A percentile compares a stretch with the other conserved stretches of the same genome.
These are phyloP conservation scores for Suillus luteus DNA, from an alignment of 768 basidiomycete genomes.

Conservation along the genomic window DNA sequence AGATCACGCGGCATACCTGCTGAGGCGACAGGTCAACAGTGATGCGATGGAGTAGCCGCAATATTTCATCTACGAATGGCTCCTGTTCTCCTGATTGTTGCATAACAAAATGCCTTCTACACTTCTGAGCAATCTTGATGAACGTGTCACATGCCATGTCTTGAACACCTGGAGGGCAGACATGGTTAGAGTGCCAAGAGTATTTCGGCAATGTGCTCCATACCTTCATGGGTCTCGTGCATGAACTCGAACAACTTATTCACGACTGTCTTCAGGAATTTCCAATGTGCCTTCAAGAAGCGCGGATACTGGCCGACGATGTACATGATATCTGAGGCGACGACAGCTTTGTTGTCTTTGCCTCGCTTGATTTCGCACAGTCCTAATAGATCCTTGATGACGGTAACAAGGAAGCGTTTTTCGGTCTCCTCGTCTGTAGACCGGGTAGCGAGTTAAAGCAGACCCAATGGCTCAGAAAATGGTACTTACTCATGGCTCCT, in stretches of 20 bases:
- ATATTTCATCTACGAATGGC: constrained; percentile 97
- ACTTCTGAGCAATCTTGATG: constrained; percentile 99
- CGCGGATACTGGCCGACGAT: constrained; percentile 99
- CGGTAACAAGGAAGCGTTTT: constrained; percentile 97
- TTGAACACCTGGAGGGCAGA: constrained; percentile 73
- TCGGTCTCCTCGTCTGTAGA: constrained; percentile 93
- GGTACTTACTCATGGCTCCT: constrained; percentile 91
- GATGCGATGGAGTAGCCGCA: constrained; percentile 88
- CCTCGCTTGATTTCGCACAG: constrained; percentile 98
- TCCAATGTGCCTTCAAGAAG: constrained; percentile 99
- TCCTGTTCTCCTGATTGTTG: constrained; percentile 96
- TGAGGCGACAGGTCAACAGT: constrained; percentile 93
- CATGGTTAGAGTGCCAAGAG: constrained; percentile 10
- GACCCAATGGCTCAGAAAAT: constrained; percentile 3
- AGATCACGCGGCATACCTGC: constrained; percentile 45
- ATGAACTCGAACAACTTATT: constrained; percentile 99
- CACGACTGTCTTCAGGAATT: constrained; percentile 99
- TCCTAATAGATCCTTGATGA: constrained; percentile 98
- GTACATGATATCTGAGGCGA: constrained; percentile 96
- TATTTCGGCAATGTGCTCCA: constrained; percentile 16
- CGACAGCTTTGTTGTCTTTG: constrained; percentile 99
- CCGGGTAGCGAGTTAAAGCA: constrained; percentile 3
- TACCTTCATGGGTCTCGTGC: constrained; percentile 99
- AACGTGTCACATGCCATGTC: constrained; percentile 99
- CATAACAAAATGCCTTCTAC: constrained; percentile 97